Conservation (phyloP, 2,329 filamentous ascomycete genomes). For the Penicillium sp. region DNA sequence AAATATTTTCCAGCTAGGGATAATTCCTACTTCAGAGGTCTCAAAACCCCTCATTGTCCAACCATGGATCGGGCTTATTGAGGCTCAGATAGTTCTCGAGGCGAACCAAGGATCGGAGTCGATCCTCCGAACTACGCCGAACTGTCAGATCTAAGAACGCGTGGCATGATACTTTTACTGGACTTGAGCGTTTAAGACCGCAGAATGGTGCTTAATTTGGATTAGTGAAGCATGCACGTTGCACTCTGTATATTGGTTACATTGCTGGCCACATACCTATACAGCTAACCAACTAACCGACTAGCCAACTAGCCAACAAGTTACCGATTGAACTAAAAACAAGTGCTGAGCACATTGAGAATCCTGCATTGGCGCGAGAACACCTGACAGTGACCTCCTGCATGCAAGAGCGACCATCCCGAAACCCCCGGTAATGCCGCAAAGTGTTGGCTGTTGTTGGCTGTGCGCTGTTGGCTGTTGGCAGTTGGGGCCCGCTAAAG, state of each 20-base stretch:
- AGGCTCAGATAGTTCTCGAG: background rate
- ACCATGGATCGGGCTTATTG: conserved; percentile 6
- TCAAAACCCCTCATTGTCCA: background rate
- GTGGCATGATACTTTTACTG: conserved; percentile 1
- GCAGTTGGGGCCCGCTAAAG: background rate
- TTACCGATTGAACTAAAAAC: background rate
- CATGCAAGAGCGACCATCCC: background rate
- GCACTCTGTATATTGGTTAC: background rate
- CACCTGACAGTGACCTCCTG: conserved; percentile 5
- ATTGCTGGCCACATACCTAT: background rate
- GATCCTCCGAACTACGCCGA: conserved; percentile 14
- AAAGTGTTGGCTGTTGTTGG: background rate
- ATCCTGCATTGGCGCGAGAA: conserved; percentile 4
- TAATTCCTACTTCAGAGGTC: too few relatives aligned
- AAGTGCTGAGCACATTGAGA: background rate
- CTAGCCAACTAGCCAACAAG: too few relatives aligned
- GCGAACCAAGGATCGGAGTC: conserved; percentile 5
- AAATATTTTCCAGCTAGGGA: too few relatives aligned
- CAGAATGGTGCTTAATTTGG: background rate
- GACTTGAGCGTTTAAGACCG: background rate
- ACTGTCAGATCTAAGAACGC: background rate
- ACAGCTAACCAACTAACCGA: background rate
- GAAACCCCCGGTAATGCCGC: background rate
- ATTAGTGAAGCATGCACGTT: background rate
- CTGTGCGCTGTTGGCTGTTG: background rate